Conservation (phyloP, 106 monocot genomes). For the Dioscorea dumetorum region DNA sequence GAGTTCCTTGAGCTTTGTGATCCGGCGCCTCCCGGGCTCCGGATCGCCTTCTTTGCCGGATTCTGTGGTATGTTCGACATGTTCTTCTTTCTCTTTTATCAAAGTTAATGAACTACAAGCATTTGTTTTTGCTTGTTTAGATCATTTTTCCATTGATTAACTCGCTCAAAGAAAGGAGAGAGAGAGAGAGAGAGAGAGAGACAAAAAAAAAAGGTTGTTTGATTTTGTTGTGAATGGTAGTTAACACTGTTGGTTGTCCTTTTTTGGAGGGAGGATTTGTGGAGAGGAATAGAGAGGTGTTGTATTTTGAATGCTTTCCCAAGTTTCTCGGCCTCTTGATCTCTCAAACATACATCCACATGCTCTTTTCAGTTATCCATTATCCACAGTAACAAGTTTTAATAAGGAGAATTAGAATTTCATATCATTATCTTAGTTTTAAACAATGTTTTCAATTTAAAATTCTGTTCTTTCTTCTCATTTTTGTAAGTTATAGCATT, state of each 20-base stretch:
- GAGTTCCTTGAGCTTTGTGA: constrained; percentile 12
- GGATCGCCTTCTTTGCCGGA: constrained; percentile 32
- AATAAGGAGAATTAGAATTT: too few relatives aligned
- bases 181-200: neutral
- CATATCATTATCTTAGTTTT: too few relatives aligned
- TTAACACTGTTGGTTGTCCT: neutral
- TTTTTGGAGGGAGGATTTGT: neutral
- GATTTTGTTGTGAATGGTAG: neutral
- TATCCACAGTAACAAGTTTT: too few relatives aligned
- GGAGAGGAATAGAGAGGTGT: neutral
- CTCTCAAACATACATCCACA: neutral
- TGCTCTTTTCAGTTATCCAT: neutral
- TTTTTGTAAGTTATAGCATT: too few relatives aligned
- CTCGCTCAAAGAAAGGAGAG: neutral
- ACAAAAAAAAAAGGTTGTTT: neutral
- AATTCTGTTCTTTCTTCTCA: too few relatives aligned
- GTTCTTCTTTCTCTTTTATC: neutral
- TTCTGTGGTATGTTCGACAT: constrained; percentile 1
- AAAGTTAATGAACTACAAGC: neutral
- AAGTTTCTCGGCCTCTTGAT: neutral
- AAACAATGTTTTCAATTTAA: too few relatives aligned
- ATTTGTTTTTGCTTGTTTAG: neutral
- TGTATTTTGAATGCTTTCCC: neutral
- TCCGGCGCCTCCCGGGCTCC: constrained; percentile 17
- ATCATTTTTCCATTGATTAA: neutral